These are phyloP conservation scores for Forsythia suspensa DNA, from an alignment of 257 asterid genomes.

Conservation along the genomic window DNA sequence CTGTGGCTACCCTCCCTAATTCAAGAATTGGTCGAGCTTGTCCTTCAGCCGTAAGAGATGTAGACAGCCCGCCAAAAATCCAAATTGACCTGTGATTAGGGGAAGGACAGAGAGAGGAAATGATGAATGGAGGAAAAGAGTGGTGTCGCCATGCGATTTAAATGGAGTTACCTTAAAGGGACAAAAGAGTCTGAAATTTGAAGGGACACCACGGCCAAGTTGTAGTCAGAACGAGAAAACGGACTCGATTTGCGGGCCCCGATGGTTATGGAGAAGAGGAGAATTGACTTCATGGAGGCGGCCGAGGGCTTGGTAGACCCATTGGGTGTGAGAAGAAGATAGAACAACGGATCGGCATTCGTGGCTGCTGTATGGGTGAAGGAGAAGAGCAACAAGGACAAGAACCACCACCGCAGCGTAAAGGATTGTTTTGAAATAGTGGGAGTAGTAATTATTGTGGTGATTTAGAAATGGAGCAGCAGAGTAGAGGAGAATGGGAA, in stretches of 20 bases:
- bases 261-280: constrained; percentile 33
- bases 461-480: constrained; percentile 34
- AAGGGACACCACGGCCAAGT: constrained; percentile 48
- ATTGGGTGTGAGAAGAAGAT: constrained; percentile 56
- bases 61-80: constrained; percentile 55
- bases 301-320: constrained; percentile 49
- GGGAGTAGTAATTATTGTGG: constrained; percentile 52
- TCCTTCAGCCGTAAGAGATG: constrained; percentile 77
- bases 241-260: constrained; percentile 48
- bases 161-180: constrained; percentile 63
- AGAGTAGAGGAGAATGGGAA: constrained; percentile 68
- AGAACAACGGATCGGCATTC: constrained; percentile 43
- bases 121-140: constrained; percentile 49
- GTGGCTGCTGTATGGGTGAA: constrained; percentile 42
- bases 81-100: constrained; percentile 29
- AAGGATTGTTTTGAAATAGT: constrained; percentile 48
- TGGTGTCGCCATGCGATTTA: constrained; percentile 29
- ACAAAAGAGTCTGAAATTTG: constrained; percentile 52
- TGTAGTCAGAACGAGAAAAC: constrained; percentile 59
- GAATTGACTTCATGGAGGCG: constrained; percentile 45
- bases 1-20: no score
- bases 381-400: constrained; percentile 47
- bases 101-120: constrained; percentile 37
- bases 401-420: constrained; percentile 22
- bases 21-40: no score